phyloP scores from a whole-genome alignment of 2,329 filamentous ascomycete species.

The Calonectria honghensis region DNA sequence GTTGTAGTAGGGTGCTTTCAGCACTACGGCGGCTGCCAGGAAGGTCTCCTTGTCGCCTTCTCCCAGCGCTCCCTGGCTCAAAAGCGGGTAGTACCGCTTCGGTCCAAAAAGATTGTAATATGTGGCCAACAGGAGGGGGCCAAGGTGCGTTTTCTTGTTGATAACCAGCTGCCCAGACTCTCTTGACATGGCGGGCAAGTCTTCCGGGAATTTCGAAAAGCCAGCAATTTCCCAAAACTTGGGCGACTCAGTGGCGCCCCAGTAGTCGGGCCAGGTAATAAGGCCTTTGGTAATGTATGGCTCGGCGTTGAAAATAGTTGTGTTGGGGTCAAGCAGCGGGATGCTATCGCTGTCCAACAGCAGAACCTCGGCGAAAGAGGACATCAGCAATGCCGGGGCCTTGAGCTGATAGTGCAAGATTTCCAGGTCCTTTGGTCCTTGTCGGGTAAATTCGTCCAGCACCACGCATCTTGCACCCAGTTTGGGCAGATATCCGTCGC shows the following conservation, averaged over 20 bases:
- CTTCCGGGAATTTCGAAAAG: conserved; percentile 17
- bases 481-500: conserved; percentile 33
- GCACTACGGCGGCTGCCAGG: conserved; percentile 34
- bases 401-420: conserved; percentile 40
- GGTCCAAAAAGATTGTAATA: conserved; percentile 41
- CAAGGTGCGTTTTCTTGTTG: conserved; percentile 37
- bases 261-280: conserved; percentile 40
- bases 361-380: conserved; percentile 38
- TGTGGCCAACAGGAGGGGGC: conserved; percentile 33
- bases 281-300: conserved; percentile 31
- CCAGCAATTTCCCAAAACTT: conserved; percentile 40
- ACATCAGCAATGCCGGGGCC: conserved; percentile 33
- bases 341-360: conserved; percentile 42
- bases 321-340: conserved; percentile 34
- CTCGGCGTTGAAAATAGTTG: conserved; percentile 29
- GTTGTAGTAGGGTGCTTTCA: conserved; percentile 30
- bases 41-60: conserved; percentile 42
- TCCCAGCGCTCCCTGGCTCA: conserved; percentile 39
- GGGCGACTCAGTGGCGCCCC: conserved; percentile 36
- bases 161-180: conserved; percentile 39
- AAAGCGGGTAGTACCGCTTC: conserved; percentile 31
- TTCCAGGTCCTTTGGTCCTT: not conserved
- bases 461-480: conserved; percentile 39
- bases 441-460: conserved; percentile 17
- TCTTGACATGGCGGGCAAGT: conserved; percentile 30